Evolutionary conservation across 2,329 filamentous ascomycete genomes (phyloP), one percentile per base, ranked within the genome.

Genomic region (Pseudogymnoascus sp.): DNA sequence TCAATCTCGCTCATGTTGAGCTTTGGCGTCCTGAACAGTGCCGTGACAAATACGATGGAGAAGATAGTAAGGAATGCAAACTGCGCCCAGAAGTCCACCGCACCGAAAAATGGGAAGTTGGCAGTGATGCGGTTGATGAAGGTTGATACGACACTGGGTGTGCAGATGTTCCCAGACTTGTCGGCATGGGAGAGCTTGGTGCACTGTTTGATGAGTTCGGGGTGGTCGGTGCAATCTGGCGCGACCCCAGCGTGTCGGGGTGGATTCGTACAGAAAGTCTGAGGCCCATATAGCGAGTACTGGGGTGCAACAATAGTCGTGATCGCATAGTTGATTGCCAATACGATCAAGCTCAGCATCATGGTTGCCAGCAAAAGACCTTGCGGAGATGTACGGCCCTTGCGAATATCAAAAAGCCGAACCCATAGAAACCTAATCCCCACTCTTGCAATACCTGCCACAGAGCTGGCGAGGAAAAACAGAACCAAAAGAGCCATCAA

Each of bases 351-450:
- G 0, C 91, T 93, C 56, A 99, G 82, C 79, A 99, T 86, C 10
- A 95, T 91, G 0, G 93, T 97, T 1, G 91, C 90, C 72, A 97
- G 86, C 62, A 99, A 84, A 5, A 99, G 81, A 1, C 93, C 94
- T 74, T 97, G 94, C 0, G 94, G 94, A 0, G 90, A 88, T 0
- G 93, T 97, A 69, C 92, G 86, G 28, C 92, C 91, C 71, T 89
- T 91, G 70, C 91, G 86, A 70, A 99, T 93, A 74, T 89, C 87
- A 82, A 97, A 97, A 71, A 99, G 86, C 64, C 84, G 88, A 69
- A 99, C 82, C 94, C 94, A 99, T 61, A 99, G 83, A 81, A 99
- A 96, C 67, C 94, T 90, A 70, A 99, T 96, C 53, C 94, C 94
- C 64, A 97, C 84, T 1, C 86, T 84, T 3, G 92, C 90, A 62